Conservation (phyloP, 2,329 filamentous ascomycete genomes). For the Xylaria sp. region DNA sequence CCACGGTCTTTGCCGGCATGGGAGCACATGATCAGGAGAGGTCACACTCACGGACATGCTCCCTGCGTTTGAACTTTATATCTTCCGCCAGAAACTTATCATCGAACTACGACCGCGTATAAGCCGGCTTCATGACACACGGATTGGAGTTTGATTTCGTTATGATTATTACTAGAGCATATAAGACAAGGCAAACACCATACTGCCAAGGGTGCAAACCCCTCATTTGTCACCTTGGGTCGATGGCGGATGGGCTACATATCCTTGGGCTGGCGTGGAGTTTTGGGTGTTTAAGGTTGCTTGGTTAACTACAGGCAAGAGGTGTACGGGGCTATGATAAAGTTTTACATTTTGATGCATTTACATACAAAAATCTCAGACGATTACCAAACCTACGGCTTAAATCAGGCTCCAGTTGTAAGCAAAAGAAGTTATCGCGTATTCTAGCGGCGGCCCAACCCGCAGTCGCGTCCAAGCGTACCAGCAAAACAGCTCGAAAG, state of each 20-base stretch:
- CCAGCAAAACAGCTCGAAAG: constrained; percentile 8
- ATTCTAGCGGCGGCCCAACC: constrained; percentile 32
- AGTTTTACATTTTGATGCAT: constrained; percentile 13
- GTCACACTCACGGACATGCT: constrained; percentile 42
- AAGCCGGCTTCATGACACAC: constrained; percentile 5
- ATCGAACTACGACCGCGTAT: constrained; percentile 2
- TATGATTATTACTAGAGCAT: constrained; percentile 20
- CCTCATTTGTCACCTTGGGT: constrained; percentile 17
- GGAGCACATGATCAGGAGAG: constrained; percentile 49
- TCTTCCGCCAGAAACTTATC: background rate
- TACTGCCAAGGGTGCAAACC: constrained; percentile 33
- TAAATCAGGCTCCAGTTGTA: constrained; percentile 1
- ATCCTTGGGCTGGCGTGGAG: constrained; percentile 26
- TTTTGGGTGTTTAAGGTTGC: constrained; percentile 24
- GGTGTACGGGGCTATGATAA: constrained; percentile 12
- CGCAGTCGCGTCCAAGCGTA: constrained; percentile 15
- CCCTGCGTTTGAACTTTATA: constrained; percentile 41
- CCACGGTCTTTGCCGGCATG: constrained; percentile 46
- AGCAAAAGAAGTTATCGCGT: constrained; percentile 24
- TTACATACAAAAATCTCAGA: constrained; percentile 4
- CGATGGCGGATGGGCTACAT: constrained; percentile 7
- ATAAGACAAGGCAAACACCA: constrained; percentile 21
- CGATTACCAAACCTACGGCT: background rate
- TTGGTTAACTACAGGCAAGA: background rate
- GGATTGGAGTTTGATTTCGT: constrained; percentile 3